Percentiles rank a stretch among this genome's conserved stretches.
Evolutionary conservation across 192 early-diverging fungal genomes (phyloP).

Genomic region (Coemansia sp.): DNA sequence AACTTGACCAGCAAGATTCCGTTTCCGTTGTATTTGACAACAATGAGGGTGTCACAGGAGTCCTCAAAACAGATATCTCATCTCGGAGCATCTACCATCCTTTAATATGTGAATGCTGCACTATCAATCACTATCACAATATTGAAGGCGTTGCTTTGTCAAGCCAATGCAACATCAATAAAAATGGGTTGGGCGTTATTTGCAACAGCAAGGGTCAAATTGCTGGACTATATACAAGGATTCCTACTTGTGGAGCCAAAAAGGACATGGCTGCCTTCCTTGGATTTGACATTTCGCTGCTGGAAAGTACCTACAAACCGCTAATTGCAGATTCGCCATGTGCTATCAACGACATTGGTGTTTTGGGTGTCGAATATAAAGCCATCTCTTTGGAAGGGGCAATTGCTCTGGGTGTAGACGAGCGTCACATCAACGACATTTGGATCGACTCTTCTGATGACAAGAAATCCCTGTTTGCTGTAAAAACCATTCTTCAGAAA

Average conservation of each 20-base stretch:
- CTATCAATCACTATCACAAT: neutral
- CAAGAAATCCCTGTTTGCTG: conserved; percentile 9
- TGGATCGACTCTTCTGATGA: neutral
- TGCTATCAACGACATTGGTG: conserved; percentile 1
- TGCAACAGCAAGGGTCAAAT: neutral
- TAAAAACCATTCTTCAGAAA: conserved; percentile 11
- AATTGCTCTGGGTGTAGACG: conserved; percentile 19
- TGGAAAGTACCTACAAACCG: conserved; percentile 6
- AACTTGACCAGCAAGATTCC: neutral
- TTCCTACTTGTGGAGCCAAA: neutral
- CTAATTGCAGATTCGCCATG: conserved; percentile 7
- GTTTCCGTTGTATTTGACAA: neutral
- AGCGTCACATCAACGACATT: conserved; percentile 9
- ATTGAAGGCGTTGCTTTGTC: neutral
- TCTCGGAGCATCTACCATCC: neutral
- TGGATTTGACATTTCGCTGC: conserved; percentile 21
- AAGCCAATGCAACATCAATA: neutral
- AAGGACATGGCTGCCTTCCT: neutral
- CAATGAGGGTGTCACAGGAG: neutral
- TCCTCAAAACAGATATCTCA: neutral
- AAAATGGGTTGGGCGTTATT: neutral
- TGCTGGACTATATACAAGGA: neutral
- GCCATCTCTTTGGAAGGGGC: conserved; percentile 13
- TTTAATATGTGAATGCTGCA: neutral
- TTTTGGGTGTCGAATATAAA: conserved; percentile 36